Conservation (phyloP, 345 rosid genomes). For the Carallia brachiata region DNA sequence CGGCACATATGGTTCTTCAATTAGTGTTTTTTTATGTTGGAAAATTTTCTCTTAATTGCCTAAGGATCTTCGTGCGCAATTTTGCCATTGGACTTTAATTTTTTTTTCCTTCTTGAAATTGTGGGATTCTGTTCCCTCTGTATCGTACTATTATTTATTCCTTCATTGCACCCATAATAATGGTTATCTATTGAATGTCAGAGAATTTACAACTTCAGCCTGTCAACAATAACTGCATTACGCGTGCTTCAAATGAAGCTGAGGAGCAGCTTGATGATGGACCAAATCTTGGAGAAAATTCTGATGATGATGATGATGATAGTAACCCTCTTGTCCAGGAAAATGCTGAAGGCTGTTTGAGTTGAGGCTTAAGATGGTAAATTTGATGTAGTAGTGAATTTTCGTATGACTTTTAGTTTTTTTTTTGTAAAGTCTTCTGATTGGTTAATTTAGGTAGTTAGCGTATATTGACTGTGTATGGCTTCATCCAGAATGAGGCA, state of each 20-base stretch:
- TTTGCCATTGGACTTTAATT: too few relatives aligned
- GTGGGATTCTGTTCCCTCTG: background rate
- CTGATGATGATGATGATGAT: constrained; percentile 39
- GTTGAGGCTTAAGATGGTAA: constrained; percentile 82
- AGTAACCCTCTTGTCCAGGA: constrained; percentile 40
- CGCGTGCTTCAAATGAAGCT: constrained; percentile 25
- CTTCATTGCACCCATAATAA: background rate
- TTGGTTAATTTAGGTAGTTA: constrained; percentile 1
- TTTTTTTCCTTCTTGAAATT: background rate
- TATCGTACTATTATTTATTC: background rate
- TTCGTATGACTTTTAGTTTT: background rate
- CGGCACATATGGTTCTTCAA: too few relatives aligned
- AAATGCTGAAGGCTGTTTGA: constrained; percentile 56
- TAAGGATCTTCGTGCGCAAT: too few relatives aligned
- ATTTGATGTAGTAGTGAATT: background rate
- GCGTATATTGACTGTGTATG: constrained; percentile 1
- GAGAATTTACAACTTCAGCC: constrained; percentile 37
- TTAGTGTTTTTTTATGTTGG: too few relatives aligned
- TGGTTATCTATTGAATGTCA: constrained; percentile 15
- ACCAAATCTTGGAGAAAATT: constrained; percentile 38
- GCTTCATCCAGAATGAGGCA: constrained; percentile 60
- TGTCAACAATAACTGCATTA: constrained; percentile 22
- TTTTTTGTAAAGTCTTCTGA: background rate
- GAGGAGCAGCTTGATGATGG: constrained; percentile 34
- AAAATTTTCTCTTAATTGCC: too few relatives aligned